These are phyloP conservation scores for Stachybotrys elegans DNA, from an alignment of 2,329 filamentous ascomycete species.

Conservation along the genomic window DNA sequence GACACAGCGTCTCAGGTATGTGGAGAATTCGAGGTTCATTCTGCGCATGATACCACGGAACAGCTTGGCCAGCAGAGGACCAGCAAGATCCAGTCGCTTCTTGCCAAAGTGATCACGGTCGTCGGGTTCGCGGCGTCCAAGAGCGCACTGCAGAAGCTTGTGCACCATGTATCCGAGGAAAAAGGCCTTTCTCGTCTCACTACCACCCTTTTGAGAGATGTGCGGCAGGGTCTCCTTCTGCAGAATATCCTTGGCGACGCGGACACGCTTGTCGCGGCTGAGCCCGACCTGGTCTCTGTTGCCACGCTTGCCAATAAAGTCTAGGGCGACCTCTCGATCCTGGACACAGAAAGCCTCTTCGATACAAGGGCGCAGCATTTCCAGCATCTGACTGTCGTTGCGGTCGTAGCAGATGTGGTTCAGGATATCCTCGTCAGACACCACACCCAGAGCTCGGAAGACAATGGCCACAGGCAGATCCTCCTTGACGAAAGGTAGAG, in stretches of 20 bases:
- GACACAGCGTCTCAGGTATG: slow-evolving; percentile 87
- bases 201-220: slow-evolving; percentile 91
- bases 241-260: slow-evolving; percentile 88
- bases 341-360: slow-evolving; percentile 97
- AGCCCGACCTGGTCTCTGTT: slow-evolving; percentile 56
- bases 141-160: slow-evolving; percentile 84
- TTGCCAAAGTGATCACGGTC: slow-evolving; percentile 99
- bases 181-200: slow-evolving; percentile 93
- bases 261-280: slow-evolving; percentile 80
- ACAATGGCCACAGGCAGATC: slow-evolving; percentile 94
- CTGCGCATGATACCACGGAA: slow-evolving; percentile 90
- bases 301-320: slow-evolving; percentile 93
- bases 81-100: slow-evolving; percentile 93
- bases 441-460: slow-evolving; percentile 90
- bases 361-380: slow-evolving; percentile 95
- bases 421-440: slow-evolving; percentile 95
- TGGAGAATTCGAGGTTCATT: slow-evolving; percentile 84
- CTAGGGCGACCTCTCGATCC: slow-evolving; percentile 87
- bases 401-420: slow-evolving; percentile 97
- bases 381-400: slow-evolving; percentile 93
- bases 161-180: slow-evolving; percentile 99
- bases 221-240: slow-evolving; percentile 96
- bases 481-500: slow-evolving; percentile 86
- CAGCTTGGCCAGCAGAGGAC: slow-evolving; percentile 89
- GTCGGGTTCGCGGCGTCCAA: slow-evolving; percentile 89